Evolutionary conservation across 23 red algal genomes (phyloP).

Genomic region (Gracilaria domingensis): DNA sequence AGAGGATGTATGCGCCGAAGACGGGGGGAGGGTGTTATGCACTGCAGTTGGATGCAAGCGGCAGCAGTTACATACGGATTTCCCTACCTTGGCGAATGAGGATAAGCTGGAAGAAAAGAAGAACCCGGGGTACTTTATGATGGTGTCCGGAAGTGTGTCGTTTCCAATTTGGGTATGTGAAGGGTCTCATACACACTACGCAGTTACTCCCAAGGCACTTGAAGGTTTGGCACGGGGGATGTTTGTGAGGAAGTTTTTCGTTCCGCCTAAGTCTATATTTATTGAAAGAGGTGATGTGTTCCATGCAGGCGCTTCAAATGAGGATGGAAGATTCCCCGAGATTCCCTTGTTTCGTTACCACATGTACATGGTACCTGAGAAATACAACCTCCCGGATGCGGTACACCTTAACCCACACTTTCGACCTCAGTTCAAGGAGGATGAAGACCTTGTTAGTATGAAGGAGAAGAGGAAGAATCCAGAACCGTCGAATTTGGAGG

Average conservation of each 20-base stretch:
- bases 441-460: not conserved
- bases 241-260: not conserved
- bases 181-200: not conserved
- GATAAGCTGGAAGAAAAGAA: not conserved
- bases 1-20: not conserved
- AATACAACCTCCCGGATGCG: not conserved
- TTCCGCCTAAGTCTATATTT: not conserved
- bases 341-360: not conserved
- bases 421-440: not conserved
- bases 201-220: not conserved
- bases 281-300: constrained; percentile 7
- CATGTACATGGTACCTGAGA: not conserved
- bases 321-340: not conserved
- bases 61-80: not conserved
- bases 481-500: not conserved
- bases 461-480: not conserved
- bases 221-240: not conserved
- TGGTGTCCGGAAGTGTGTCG: constrained; percentile 6
- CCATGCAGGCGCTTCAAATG: not conserved
- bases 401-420: not conserved
- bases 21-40: not conserved
- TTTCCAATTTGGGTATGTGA: constrained; percentile 23
- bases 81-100: not conserved
- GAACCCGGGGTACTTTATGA: constrained; percentile 32
- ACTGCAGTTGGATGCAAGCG: not conserved